Conservation (phyloP, 2,329 filamentous ascomycete genomes). For the Alternaria ventricosa region DNA sequence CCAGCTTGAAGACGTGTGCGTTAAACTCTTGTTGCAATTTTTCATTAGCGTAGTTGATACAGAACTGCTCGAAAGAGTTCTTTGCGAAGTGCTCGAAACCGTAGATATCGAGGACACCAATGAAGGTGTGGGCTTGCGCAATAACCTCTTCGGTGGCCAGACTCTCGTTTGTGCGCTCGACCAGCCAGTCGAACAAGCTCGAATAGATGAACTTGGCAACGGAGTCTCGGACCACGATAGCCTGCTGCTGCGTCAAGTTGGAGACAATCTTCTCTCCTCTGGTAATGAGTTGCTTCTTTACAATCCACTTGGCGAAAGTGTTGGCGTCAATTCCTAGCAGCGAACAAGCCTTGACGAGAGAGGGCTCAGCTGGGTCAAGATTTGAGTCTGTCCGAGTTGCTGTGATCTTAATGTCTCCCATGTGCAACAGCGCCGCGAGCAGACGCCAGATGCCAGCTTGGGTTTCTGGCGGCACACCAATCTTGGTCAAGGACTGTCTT, state of each 20-base stretch:
- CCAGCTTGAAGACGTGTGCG: constrained; percentile 97
- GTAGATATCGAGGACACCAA: constrained; percentile 98
- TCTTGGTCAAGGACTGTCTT: constrained; percentile 82
- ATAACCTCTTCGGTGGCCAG: constrained; percentile 89
- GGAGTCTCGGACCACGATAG: constrained; percentile 91
- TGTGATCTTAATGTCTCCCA: constrained; percentile 96
- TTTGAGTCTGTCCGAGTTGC: constrained; percentile 88
- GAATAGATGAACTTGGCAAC: constrained; percentile 99
- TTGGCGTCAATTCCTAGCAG: constrained; percentile 86
- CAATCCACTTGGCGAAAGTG: constrained; percentile 96
- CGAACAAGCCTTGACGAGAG: constrained; percentile 78
- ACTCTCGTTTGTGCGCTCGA: constrained; percentile 93
- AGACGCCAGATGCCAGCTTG: constrained; percentile 89
- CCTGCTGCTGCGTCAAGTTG: constrained; percentile 91
- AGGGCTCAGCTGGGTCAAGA: constrained; percentile 79
- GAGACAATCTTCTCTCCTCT: constrained; percentile 97
- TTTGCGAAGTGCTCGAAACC: constrained; percentile 99
- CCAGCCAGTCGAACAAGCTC: constrained; percentile 97
- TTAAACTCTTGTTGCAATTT: constrained; percentile 99
- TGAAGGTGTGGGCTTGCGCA: constrained; percentile 83
- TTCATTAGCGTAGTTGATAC: constrained; percentile 99
- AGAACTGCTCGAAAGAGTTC: constrained; percentile 99
- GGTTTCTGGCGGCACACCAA: constrained; percentile 77
- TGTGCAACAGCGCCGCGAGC: constrained; percentile 86
- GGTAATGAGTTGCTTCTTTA: constrained; percentile 98